These are phyloP conservation scores for Chenopodium album DNA, from an alignment of 148 eudicot species.

Conservation along the genomic window DNA sequence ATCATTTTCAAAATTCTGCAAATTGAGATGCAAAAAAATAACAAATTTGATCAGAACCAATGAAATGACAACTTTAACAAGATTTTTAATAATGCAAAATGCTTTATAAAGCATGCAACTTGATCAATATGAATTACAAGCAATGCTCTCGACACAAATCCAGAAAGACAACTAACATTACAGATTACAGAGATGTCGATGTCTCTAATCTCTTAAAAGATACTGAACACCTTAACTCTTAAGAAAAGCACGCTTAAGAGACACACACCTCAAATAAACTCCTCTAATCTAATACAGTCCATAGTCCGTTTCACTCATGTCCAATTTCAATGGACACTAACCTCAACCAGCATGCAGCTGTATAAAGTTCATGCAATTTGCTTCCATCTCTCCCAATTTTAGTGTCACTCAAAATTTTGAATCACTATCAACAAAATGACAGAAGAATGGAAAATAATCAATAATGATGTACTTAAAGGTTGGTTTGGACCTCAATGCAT, in stretches of 20 bases:
- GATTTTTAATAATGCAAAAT: neutral
- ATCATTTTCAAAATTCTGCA: conserved; percentile 90
- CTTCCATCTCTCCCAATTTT: neutral
- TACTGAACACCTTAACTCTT: neutral
- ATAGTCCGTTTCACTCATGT: neutral
- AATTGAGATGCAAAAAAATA: conserved; percentile 1
- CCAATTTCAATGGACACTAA: neutral
- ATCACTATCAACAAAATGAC: neutral
- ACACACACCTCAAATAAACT: neutral
- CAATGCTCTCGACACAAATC: neutral
- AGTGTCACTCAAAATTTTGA: neutral
- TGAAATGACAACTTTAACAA: neutral
- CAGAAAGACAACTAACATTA: neutral
- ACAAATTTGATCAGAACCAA: neutral
- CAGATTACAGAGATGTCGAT: neutral
- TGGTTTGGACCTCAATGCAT: neutral
- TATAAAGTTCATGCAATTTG: neutral
- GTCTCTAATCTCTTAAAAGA: neutral
- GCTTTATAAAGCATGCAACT: conserved; percentile 14
- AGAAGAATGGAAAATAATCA: neutral
- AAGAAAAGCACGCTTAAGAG: neutral
- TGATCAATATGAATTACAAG: neutral
- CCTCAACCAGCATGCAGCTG: neutral
- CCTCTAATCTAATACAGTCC: neutral
- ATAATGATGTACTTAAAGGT: conserved; percentile 1